A percentile compares a stretch with the other conserved stretches of the same genome.
These are phyloP conservation scores for Ailanthus altissimus DNA, from an alignment of 345 rosid species.

Conservation along the genomic window DNA sequence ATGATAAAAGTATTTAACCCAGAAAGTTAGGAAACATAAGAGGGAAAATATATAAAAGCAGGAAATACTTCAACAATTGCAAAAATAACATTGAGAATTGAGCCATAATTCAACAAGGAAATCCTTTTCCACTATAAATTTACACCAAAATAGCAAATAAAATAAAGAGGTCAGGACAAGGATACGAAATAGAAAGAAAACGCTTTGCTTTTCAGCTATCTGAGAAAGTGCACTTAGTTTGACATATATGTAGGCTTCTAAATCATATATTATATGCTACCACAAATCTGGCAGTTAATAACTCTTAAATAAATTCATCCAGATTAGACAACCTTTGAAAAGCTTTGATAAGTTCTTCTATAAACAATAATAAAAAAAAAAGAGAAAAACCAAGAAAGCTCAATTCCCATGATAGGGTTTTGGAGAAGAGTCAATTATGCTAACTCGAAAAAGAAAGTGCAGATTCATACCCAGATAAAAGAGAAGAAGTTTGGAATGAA, in stretches of 20 bases:
- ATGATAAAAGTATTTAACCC: neutral
- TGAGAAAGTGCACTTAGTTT: neutral
- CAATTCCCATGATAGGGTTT: neutral
- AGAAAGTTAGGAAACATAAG: neutral
- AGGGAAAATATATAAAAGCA: constrained; percentile 3
- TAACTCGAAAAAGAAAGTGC: neutral
- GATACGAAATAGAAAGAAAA: neutral
- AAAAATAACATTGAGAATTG: constrained; percentile 3
- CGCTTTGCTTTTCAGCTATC: neutral
- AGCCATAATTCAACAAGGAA: constrained; percentile 1
- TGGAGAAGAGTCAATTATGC: neutral
- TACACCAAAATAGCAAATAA: neutral
- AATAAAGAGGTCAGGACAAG: neutral
- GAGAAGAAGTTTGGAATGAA: neutral
- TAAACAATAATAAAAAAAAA: neutral
- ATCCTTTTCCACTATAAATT: neutral
- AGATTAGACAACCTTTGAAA: neutral
- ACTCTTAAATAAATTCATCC: neutral
- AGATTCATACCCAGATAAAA: neutral
- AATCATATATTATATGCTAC: constrained; percentile 3
- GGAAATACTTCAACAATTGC: neutral
- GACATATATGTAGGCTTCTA: neutral
- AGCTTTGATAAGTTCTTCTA: neutral
- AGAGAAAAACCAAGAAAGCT: neutral
- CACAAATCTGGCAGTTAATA: neutral